phyloP scores from a whole-genome alignment of 1,284 basidiomycete genomes.

The Tylopilus sp. region DNA sequence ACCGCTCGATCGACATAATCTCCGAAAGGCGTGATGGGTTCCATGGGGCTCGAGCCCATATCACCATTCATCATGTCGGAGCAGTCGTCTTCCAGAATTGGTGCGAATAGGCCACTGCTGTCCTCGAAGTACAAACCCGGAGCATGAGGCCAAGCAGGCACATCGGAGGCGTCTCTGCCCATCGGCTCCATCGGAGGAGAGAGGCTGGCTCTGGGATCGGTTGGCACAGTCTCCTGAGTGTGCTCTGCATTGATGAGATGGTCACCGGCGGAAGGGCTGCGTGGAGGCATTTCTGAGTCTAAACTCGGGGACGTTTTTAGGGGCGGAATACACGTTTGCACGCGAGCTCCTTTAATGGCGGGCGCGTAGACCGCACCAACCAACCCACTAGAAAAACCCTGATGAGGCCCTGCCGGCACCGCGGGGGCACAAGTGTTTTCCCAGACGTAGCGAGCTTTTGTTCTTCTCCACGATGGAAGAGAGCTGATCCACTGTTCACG shows the following conservation, averaged over 20 bases:
- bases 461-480: slow-evolving; percentile 63
- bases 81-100: slow-evolving; percentile 63
- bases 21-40: slow-evolving; percentile 69
- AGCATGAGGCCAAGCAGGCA: slow-evolving; percentile 20
- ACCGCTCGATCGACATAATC: slow-evolving; percentile 71
- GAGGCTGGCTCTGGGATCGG: slow-evolving; percentile 26
- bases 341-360: slow-evolving; percentile 78
- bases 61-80: slow-evolving; percentile 53
- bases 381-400: slow-evolving; percentile 73
- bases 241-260: slow-evolving; percentile 41
- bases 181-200: slow-evolving; percentile 15
- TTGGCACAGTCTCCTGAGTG: neutral
- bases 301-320: slow-evolving; percentile 36
- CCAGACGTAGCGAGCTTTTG: slow-evolving; percentile 61
- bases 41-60: slow-evolving; percentile 60
- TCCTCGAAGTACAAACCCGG: slow-evolving; percentile 23
- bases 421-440: slow-evolving; percentile 44
- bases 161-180: slow-evolving; percentile 1
- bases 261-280: slow-evolving; percentile 26
- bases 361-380: slow-evolving; percentile 61
- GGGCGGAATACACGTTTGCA: slow-evolving; percentile 81
- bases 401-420: slow-evolving; percentile 19
- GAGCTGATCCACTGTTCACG: slow-evolving; percentile 71
- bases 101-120: slow-evolving; percentile 54
- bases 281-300: slow-evolving; percentile 18